These are phyloP conservation scores for Candida golubevii DNA, from an alignment of 805 yeast genomes.

Conservation along the genomic window DNA sequence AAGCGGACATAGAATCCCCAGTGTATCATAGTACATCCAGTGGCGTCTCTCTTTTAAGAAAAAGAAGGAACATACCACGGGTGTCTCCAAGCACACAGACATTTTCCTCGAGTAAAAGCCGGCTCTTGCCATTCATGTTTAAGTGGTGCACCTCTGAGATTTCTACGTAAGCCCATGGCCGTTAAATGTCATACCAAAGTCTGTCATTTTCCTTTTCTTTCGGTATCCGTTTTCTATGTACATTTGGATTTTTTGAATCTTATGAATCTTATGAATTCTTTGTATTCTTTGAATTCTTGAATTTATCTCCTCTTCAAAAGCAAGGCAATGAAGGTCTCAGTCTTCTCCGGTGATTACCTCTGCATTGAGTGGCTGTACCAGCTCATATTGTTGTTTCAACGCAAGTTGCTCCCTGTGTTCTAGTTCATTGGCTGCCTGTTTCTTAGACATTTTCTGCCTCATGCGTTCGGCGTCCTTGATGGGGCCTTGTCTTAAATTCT, in stretches of 20 bases:
- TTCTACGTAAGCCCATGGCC: too few species aligned
- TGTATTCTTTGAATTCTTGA: too few species aligned
- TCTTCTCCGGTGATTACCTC: conserved; percentile 35
- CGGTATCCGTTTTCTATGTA: too few species aligned
- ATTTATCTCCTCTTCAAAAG: too few species aligned
- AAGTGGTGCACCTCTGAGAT: too few species aligned
- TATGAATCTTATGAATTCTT: too few species aligned
- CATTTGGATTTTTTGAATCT: too few species aligned
- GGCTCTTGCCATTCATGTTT: too few species aligned
- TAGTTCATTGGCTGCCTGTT: conserved; percentile 48
- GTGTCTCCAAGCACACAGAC: conserved; percentile 51
- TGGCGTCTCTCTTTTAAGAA: conserved; percentile 13
- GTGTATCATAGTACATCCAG: conserved; percentile 50
- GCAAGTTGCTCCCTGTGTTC: conserved; percentile 67
- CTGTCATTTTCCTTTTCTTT: too few species aligned
- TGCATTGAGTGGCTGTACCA: conserved; percentile 53
- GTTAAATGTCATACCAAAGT: too few species aligned
- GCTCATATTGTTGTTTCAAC: conserved; percentile 52
- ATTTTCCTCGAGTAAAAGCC: conserved; percentile 10
- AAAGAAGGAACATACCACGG: conserved; percentile 27
- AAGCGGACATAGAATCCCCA: conserved; percentile 19
- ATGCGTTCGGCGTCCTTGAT: conserved; percentile 73
- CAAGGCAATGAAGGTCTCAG: neutral
- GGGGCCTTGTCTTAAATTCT: conserved; percentile 75
- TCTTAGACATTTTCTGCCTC: conserved; percentile 37